Evolutionary conservation across 2,329 filamentous ascomycete genomes (phyloP).

Genomic region (Fonsecaea erecta): DNA sequence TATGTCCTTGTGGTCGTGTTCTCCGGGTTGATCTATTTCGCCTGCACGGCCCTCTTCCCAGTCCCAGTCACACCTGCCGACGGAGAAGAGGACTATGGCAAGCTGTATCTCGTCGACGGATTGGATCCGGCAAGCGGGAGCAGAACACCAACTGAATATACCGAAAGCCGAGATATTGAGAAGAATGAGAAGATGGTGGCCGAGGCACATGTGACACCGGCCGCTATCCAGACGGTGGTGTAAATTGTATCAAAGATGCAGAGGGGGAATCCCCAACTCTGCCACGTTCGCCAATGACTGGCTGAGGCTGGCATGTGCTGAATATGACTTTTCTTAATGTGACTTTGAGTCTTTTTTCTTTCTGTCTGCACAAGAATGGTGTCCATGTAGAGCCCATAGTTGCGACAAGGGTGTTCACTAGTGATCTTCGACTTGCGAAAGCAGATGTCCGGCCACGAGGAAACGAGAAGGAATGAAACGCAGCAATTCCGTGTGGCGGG

Average conservation of each 20-base stretch:
- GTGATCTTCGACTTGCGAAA: not conserved
- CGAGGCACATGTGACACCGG: not conserved
- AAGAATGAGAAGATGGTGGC: not conserved
- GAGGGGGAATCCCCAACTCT: not conserved
- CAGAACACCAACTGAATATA: not conserved
- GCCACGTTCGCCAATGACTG: not conserved
- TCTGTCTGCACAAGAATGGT: not conserved
- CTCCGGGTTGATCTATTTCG: slow-evolving; percentile 4
- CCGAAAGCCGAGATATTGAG: not conserved
- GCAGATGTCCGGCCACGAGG: not conserved
- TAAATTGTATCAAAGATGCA: not conserved
- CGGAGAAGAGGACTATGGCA: slow-evolving; percentile 10
- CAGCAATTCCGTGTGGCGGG: not conserved
- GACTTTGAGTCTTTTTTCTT: too few species aligned
- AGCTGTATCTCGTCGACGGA: slow-evolving; percentile 13
- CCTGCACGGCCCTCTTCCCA: not conserved
- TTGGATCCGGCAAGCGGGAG: not conserved
- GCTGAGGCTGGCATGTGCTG: not conserved
- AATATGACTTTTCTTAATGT: too few species aligned
- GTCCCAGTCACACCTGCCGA: slow-evolving; percentile 11
- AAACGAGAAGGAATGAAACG: not conserved
- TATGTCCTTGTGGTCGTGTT: slow-evolving; percentile 41
- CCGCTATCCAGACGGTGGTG: not conserved
- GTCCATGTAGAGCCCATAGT: not conserved
- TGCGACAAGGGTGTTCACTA: not conserved